phyloP scores from a whole-genome alignment of 2,329 filamentous ascomycete genomes.

The Aspergillus luchuensis region DNA sequence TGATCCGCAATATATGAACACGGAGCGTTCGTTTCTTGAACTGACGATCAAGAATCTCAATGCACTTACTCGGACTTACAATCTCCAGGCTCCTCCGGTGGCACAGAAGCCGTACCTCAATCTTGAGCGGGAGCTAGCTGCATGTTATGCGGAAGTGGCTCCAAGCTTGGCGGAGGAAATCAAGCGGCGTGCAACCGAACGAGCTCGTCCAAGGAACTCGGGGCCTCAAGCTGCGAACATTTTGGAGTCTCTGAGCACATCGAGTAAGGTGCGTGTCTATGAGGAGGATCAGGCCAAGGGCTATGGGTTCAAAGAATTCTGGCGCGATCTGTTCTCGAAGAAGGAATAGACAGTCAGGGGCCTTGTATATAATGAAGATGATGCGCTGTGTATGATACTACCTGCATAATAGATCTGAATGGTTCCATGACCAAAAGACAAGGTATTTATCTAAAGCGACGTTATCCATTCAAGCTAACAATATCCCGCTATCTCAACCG shows the following conservation, averaged over 20 bases:
- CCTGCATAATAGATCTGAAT: neutral
- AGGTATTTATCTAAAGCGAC: neutral
- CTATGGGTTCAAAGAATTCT: constrained; percentile 88
- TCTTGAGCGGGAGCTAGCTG: constrained; percentile 75
- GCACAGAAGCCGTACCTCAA: constrained; percentile 92
- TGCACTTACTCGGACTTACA: constrained; percentile 79
- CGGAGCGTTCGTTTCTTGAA: constrained; percentile 73
- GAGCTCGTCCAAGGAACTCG: constrained; percentile 33
- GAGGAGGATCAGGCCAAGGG: constrained; percentile 70
- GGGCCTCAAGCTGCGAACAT: constrained; percentile 51
- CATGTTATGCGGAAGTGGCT: constrained; percentile 85
- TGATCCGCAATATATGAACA: constrained; percentile 72
- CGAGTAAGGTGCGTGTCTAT: constrained; percentile 60
- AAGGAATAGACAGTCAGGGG: constrained; percentile 9
- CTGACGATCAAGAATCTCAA: constrained; percentile 80
- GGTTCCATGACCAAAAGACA: neutral
- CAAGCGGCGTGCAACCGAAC: constrained; percentile 62
- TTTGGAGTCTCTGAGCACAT: constrained; percentile 61
- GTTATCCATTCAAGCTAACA: neutral
- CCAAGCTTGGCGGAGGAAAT: constrained; percentile 74
- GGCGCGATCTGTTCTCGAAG: constrained; percentile 72
- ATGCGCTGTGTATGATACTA: constrained; percentile 8
- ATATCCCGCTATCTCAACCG: no score
- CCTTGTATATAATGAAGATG: neutral
- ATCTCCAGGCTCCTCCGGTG: constrained; percentile 87